These are phyloP conservation scores for Pleurotus djamor DNA, from an alignment of 768 basidiomycete genomes.

Conservation along the genomic window DNA sequence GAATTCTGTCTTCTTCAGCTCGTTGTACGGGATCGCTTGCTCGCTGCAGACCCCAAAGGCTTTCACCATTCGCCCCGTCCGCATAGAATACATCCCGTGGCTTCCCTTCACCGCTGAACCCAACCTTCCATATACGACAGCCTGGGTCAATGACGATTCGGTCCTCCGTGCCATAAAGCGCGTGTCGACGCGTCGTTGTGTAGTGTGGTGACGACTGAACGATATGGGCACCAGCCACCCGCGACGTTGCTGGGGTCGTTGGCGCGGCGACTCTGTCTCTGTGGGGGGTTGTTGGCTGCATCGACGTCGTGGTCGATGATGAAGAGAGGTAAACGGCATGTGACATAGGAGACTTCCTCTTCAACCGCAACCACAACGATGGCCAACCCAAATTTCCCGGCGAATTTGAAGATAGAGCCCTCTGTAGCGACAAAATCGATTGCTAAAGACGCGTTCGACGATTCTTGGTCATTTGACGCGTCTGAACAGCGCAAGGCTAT, in stretches of 20 bases:
- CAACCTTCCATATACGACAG: slow-evolving; percentile 93
- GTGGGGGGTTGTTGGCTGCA: slow-evolving; percentile 37
- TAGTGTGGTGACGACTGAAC: slow-evolving; percentile 82
- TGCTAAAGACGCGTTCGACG: slow-evolving; percentile 4
- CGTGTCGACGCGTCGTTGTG: slow-evolving; percentile 82
- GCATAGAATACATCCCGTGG: slow-evolving; percentile 86
- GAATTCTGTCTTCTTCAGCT: slow-evolving; percentile 70
- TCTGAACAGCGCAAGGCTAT: slow-evolving; percentile 59
- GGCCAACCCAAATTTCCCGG: slow-evolving; percentile 37
- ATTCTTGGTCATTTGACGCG: slow-evolving; percentile 23
- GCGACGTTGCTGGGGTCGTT: slow-evolving; percentile 57
- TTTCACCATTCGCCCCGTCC: slow-evolving; percentile 32
- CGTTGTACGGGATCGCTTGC: slow-evolving; percentile 52
- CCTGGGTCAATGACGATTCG: slow-evolving; percentile 94
- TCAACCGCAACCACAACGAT: not conserved
- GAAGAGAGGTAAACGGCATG: slow-evolving; percentile 1
- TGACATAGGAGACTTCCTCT: slow-evolving; percentile 8
- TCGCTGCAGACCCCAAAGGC: slow-evolving; percentile 63
- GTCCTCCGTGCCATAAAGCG: slow-evolving; percentile 96
- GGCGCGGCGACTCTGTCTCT: slow-evolving; percentile 32
- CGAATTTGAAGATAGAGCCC: slow-evolving; percentile 30
- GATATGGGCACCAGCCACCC: slow-evolving; percentile 41
- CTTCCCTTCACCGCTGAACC: slow-evolving; percentile 93
- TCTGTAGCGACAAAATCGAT: slow-evolving; percentile 20
- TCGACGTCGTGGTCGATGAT: slow-evolving; percentile 1